Base-by-base conservation (phyloP, 1,139 yeast species). In the Yamadazyma membranifaciens region DNA sequence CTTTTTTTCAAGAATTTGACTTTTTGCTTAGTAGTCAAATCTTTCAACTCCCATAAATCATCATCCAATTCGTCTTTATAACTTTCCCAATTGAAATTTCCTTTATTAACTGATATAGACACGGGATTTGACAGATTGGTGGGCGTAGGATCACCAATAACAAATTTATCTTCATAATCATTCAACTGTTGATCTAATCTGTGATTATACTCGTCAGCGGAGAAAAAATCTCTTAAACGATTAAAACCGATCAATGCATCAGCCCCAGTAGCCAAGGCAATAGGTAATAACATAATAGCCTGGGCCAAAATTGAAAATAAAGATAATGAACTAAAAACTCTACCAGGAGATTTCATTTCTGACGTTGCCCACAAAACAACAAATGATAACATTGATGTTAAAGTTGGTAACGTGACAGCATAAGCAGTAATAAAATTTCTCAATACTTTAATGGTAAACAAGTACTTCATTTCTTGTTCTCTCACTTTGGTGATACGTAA, bases 191-290 rank as follows among this genome's bases (percentile, higher is more conserved):
- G 42, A 22, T 56, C 52, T 29, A 61, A 48, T 17, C 56, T 59
- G n/a, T 52, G 56, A 31, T 51, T 47, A 42, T 55, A 59, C 49
- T 76, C 80, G 7, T 55, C 60, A 9, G 76, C 63, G 33, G 68
- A 55, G 43, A 77, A 57, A 45, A 60, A 75, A 25, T 63, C 73
- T 41, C 63, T 66, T 40, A 76, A 72, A 52, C 82, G 63, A 31
- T 58, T 60, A 48, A 75, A 71, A 0, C 81, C 82, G 51, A 76
- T 67, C 46, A 64, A 60, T 1, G 81, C 81, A 58, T 78, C 83
- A 22, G 80, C 74, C 25, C 75, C 75, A 26, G 79, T 65, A 10
- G 78, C 72, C 42, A 77, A 65, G 13, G 88, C 78, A 42, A 75
- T 61, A 11, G 83, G 82, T 44, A 78, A 63, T 48, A 77, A 61